Base-by-base conservation (phyloP, 257 asterid genomes). In the Capsicum rhomboideum region DNA sequence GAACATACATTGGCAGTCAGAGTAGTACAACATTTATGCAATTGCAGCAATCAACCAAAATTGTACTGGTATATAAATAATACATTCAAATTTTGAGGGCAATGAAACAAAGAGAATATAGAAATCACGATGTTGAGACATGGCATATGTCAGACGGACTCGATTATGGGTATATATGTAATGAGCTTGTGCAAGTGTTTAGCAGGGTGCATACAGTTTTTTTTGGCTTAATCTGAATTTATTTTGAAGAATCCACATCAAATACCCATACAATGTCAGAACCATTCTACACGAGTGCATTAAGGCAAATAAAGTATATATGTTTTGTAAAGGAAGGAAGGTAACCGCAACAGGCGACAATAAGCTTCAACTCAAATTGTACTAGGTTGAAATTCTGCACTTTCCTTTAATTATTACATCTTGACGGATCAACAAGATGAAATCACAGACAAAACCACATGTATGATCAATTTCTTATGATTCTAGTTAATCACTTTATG, bases 1-100 rank as follows among this genome's bases (percentile, higher is more conserved):
- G 89, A 84, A 88, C 86, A 82, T 80, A 74, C 83, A 86, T 86
- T 88, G 86, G 92, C 82, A 61, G 92, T 85, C 84, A 90, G 84
- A 79, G 82, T 52, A 84, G 84, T 50, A 83, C 50, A 69, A 83
- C 20, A 10, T 78, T 85, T 40, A 42, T 72, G 52, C 87, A 89
- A 82, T 72, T 54, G 61, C 83, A 82, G 46, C 83, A 85, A 88
- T 87, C 79, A 42, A 71, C 71, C 82, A 81, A 80, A 79, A 29
- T 80, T 77, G 79, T 59, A 78, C 34, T 29, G 17, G 50, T 29
- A 78, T 29, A 7, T 40, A 7, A 18, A 37, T 10, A 52, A 80
- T 2, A 12, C 2, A 72, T 12, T 42, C 14, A 10, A 74, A 74
- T 26, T 21, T 11, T 74, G 2, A 21, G 6, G 59, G 42, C 58